Percentiles rank a stretch among this genome's conserved stretches.
These are phyloP conservation scores for Eutypa lata DNA, from an alignment of 2,329 filamentous ascomycete species.

Conservation along the genomic window DNA sequence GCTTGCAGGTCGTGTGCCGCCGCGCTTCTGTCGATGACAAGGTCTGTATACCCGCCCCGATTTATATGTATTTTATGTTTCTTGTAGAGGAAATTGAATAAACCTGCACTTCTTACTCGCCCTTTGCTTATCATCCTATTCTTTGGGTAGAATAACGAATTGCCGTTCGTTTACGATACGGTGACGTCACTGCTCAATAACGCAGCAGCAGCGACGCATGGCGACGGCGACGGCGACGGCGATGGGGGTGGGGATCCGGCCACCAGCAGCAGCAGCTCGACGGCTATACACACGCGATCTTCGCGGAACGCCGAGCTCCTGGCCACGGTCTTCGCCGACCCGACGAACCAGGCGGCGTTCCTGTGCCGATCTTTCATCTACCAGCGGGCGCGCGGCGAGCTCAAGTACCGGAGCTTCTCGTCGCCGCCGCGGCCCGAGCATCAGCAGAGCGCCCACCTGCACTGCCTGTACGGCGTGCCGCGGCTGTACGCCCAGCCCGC, in stretches of 20 bases:
- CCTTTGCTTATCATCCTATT: too few relatives aligned
- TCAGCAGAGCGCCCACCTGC: slow-evolving; percentile 68
- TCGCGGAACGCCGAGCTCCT: slow-evolving; percentile 43
- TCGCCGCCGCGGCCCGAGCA: slow-evolving; percentile 40
- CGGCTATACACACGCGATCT: too few relatives aligned
- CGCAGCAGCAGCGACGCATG: slow-evolving; percentile 35
- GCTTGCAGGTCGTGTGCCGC: slow-evolving; percentile 41
- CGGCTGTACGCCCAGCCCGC: slow-evolving; percentile 34
- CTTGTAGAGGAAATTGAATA: neutral
- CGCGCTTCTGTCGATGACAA: slow-evolving; percentile 32
- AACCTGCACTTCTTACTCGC: neutral
- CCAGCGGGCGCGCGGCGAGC: slow-evolving; percentile 47
- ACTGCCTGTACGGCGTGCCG: slow-evolving; percentile 66
- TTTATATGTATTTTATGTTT: too few relatives aligned
- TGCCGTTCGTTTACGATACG: slow-evolving; percentile 46
- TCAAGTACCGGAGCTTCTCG: slow-evolving; percentile 7
- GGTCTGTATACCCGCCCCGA: slow-evolving; percentile 30
- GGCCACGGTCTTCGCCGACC: slow-evolving; percentile 39
- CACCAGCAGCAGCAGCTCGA: too few relatives aligned
- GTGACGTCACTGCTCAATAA: slow-evolving; percentile 44
- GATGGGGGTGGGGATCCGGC: too few relatives aligned
- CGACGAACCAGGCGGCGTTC: slow-evolving; percentile 55
- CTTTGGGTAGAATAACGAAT: slow-evolving; percentile 34
- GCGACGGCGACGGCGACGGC: slow-evolving; percentile 1
- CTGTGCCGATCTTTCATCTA: slow-evolving; percentile 64